These are phyloP conservation scores for Haplosporangium sp. DNA, from an alignment of 371 early-diverging fungal genomes.

Conservation along the genomic window DNA sequence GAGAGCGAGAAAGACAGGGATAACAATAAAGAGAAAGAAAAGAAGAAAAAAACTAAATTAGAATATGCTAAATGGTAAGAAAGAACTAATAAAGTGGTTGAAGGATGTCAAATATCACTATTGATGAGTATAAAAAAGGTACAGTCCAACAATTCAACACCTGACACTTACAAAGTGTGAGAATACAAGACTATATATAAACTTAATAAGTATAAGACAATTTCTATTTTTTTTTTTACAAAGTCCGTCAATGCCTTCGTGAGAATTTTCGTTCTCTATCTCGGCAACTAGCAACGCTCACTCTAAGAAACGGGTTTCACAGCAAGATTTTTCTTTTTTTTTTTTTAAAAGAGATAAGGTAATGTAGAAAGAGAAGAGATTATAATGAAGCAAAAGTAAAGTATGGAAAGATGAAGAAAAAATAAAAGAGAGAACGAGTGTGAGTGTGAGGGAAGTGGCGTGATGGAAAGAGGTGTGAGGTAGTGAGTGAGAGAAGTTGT, in stretches of 20 bases:
- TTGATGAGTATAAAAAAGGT: too few relatives aligned
- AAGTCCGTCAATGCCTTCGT: not conserved
- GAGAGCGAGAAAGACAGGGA: not conserved
- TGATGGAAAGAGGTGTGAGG: not conserved
- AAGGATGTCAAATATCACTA: too few relatives aligned
- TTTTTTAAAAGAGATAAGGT: not conserved
- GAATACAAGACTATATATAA: too few relatives aligned
- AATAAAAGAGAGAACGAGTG: not conserved
- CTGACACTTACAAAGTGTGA: not conserved
- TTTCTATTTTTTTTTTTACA: too few relatives aligned
- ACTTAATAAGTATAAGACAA: not conserved
- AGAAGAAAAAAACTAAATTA: not conserved
- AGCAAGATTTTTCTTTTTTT: not conserved
- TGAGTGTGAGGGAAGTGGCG: conserved; percentile 1
- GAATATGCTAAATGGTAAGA: not conserved
- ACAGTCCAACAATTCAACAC: not conserved
- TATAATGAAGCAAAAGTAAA: not conserved
- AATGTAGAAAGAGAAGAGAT: not conserved
- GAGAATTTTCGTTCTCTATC: conserved; percentile 7
- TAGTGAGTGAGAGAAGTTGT: not conserved
- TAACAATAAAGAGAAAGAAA: not conserved
- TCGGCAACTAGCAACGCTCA: too few relatives aligned
- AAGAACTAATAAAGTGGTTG: not conserved
- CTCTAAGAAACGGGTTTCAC: too few relatives aligned
- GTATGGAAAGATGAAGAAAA: not conserved